A percentile compares a stretch with the other conserved stretches of the same genome.
Conservation (phyloP, 441 rosid species). For the Rhodomyrtus psidioides region DNA sequence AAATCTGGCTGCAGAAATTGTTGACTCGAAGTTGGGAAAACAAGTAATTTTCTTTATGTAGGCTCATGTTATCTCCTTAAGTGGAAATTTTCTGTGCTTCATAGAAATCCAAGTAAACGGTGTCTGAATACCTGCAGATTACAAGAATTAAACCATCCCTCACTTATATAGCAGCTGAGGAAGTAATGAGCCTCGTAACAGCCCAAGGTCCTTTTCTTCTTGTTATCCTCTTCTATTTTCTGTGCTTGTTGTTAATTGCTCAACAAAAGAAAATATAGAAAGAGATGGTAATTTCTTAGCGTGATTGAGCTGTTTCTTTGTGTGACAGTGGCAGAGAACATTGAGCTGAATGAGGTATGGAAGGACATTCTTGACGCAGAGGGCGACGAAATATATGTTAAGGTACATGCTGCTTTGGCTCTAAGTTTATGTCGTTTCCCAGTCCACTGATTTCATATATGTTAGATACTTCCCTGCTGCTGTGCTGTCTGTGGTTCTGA, state of each 20-base stretch:
- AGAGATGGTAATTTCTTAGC: background rate
- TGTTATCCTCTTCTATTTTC: background rate
- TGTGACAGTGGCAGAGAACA: constrained; percentile 70
- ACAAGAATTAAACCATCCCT: constrained; percentile 74
- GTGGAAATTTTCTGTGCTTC: background rate
- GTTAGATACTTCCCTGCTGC: background rate
- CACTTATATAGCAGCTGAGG: constrained; percentile 84
- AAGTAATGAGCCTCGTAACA: constrained; percentile 95
- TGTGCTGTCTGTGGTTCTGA: background rate
- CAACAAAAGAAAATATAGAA: background rate
- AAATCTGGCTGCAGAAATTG: constrained; percentile 91
- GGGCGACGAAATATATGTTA: constrained; percentile 95
- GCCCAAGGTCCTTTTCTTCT: constrained; percentile 69
- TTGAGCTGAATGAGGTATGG: constrained; percentile 88
- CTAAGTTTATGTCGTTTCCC: background rate
- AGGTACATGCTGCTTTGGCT: constrained; percentile 32
- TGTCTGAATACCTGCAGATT: constrained; percentile 37
- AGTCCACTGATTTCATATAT: background rate
- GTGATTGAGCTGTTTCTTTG: background rate
- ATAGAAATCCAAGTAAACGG: background rate
- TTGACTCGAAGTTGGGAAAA: constrained; percentile 86
- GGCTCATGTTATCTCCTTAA: constrained; percentile 1
- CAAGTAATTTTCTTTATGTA: constrained; percentile 40
- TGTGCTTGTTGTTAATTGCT: background rate
- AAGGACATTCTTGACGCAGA: constrained; percentile 89